phyloP scores from a whole-genome alignment of 805 yeast species.

The Phaffomyces antillensis region DNA sequence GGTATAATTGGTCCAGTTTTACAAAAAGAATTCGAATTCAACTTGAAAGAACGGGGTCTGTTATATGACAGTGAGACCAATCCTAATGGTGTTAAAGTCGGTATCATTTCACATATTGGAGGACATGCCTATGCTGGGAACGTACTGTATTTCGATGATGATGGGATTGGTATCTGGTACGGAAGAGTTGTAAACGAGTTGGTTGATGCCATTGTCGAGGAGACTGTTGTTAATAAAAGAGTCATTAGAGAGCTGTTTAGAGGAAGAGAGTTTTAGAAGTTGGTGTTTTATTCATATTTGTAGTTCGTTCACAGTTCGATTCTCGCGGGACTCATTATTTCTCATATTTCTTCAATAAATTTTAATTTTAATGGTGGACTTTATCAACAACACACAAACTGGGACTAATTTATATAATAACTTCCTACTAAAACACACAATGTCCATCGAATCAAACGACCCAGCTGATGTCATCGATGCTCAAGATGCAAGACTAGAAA shows the following conservation, averaged over 20 bases:
- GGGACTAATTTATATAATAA: background rate
- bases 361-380: no score
- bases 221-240: constrained; percentile 40
- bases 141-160: constrained; percentile 45
- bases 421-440: background rate
- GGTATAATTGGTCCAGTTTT: constrained; percentile 60
- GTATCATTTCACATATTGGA: constrained; percentile 68
- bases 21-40: constrained; percentile 39
- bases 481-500: constrained; percentile 21
- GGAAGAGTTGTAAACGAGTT: constrained; percentile 62
- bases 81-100: constrained; percentile 34
- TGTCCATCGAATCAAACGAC: constrained; percentile 7
- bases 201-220: constrained; percentile 58
- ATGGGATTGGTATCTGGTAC: constrained; percentile 53
- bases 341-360: no score
- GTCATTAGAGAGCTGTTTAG: constrained; percentile 54
- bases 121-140: constrained; percentile 88
- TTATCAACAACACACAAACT: no score
- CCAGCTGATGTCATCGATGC: constrained; percentile 18
- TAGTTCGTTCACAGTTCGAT: no score
- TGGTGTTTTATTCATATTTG: no score
- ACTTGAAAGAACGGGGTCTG: constrained; percentile 30
- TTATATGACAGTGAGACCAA: constrained; percentile 17
- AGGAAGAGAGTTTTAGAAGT: constrained; percentile 33
- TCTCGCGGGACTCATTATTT: no score